Percentiles rank a stretch among this genome's conserved stretches.
These are phyloP conservation scores for Penicillium riverlandense DNA, from an alignment of 495 filamentous ascomycete genomes.

Conservation along the genomic window DNA sequence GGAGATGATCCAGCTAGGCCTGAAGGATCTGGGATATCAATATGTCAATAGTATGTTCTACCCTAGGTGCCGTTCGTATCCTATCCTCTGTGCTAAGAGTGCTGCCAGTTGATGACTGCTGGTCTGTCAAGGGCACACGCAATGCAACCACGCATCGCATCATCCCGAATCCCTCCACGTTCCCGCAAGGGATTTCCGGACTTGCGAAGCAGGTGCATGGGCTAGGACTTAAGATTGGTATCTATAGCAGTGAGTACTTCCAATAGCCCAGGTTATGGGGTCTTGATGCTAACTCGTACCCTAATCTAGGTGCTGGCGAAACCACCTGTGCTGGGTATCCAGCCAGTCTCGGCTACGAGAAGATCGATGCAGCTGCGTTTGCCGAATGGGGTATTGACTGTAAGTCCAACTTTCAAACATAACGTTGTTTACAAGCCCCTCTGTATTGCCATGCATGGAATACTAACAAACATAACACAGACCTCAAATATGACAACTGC, in stretches of 20 bases:
- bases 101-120: constrained; percentile 51
- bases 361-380: constrained; percentile 53
- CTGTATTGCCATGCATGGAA: too few relatives aligned
- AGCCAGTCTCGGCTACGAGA: constrained; percentile 54
- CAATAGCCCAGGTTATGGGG: neutral
- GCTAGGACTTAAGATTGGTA: constrained; percentile 57
- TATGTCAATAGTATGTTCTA: constrained; percentile 50
- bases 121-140: constrained; percentile 44
- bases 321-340: constrained; percentile 58
- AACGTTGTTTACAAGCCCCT: too few relatives aligned
- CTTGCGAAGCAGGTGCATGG: constrained; percentile 51
- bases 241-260: constrained; percentile 46
- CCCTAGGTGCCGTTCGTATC: too few relatives aligned
- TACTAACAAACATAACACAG: constrained; percentile 13
- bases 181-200: constrained; percentile 55
- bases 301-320: constrained; percentile 44
- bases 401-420: constrained; percentile 9
- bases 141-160: constrained; percentile 42
- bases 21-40: constrained; percentile 59
- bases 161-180: constrained; percentile 49
- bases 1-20: constrained; percentile 42
- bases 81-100: too few relatives aligned
- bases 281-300: neutral
- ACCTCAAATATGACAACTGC: constrained; percentile 73
- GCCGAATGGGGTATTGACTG: constrained; percentile 62